Conservation (phyloP, 768 basidiomycete species). For the Fomitopsis serialis region DNA sequence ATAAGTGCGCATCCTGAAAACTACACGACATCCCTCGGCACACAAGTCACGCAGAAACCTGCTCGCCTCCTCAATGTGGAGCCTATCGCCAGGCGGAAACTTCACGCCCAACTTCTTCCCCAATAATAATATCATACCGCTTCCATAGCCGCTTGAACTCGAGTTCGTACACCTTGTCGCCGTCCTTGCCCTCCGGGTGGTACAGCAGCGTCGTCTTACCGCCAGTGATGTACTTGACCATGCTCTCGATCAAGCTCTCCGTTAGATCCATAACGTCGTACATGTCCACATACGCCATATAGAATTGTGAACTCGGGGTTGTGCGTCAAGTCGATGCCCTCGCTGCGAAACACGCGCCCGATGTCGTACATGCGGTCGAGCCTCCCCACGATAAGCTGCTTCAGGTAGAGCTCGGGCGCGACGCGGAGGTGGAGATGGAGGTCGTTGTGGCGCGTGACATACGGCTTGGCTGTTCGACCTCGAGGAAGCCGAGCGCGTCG, state of each 20-base stretch:
- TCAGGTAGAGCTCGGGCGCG: constrained; percentile 96
- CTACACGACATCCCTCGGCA: constrained; percentile 57
- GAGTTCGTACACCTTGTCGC: constrained; percentile 64
- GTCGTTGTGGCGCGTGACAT: constrained; percentile 98
- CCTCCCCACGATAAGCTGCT: constrained; percentile 95
- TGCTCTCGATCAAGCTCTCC: constrained; percentile 81
- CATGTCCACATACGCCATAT: constrained; percentile 99
- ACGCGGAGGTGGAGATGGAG: constrained; percentile 94
- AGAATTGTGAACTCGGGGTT: constrained; percentile 99
- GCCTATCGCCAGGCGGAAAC: constrained; percentile 89
- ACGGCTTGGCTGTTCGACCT: constrained; percentile 99
- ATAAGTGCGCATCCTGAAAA: no score
- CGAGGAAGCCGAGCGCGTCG: constrained; percentile 89
- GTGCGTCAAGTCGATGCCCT: constrained; percentile 97
- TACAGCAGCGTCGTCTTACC: constrained; percentile 79
- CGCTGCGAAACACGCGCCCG: constrained; percentile 96
- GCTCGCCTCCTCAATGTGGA: constrained; percentile 86
- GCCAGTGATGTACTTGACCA: constrained; percentile 82
- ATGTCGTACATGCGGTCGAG: constrained; percentile 98
- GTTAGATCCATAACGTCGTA: constrained; percentile 98
- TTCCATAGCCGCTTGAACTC: constrained; percentile 97
- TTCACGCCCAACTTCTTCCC: constrained; percentile 89
- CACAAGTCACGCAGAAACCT: constrained; percentile 82
- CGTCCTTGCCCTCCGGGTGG: constrained; percentile 93
- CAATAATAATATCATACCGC: constrained; percentile 95